Conservation (phyloP, 257 asterid genomes). For the Solanum bukasovii region DNA sequence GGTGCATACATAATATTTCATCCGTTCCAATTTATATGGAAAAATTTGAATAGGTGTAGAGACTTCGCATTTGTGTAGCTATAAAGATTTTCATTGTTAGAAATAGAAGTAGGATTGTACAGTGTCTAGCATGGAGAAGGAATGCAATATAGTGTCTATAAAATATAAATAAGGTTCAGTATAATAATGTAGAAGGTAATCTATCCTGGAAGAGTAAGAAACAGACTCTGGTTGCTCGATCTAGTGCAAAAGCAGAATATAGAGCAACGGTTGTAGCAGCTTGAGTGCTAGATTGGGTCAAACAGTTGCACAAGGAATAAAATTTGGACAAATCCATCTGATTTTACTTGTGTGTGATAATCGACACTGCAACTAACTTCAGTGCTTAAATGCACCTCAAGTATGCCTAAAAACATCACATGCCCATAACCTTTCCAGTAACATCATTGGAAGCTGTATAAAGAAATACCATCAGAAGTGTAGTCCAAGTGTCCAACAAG, state of each 20-base stretch:
- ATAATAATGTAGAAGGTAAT: neutral
- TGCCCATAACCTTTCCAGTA: neutral
- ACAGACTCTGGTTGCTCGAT: neutral
- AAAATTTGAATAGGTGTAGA: neutral
- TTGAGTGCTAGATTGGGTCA: neutral
- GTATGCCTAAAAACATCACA: neutral
- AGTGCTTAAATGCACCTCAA: neutral
- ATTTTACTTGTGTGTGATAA: neutral
- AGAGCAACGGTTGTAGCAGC: neutral
- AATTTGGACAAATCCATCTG: neutral
- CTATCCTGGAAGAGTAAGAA: neutral
- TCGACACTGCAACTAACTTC: neutral
- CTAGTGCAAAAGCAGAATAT: neutral
- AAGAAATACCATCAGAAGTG: slow-evolving; percentile 59
- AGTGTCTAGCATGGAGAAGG: neutral
- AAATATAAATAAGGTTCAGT: neutral
- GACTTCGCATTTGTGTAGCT: neutral
- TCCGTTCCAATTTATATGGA: neutral
- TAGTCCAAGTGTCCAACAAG: slow-evolving; percentile 85
- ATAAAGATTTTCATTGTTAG: neutral
- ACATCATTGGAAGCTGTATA: neutral
- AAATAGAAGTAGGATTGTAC: neutral
- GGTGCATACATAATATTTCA: neutral
- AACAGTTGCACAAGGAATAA: neutral
- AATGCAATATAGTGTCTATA: neutral